Base-by-base conservation (phyloP, 2,329 filamentous ascomycete species). In the Aureobasidium vineae region DNA sequence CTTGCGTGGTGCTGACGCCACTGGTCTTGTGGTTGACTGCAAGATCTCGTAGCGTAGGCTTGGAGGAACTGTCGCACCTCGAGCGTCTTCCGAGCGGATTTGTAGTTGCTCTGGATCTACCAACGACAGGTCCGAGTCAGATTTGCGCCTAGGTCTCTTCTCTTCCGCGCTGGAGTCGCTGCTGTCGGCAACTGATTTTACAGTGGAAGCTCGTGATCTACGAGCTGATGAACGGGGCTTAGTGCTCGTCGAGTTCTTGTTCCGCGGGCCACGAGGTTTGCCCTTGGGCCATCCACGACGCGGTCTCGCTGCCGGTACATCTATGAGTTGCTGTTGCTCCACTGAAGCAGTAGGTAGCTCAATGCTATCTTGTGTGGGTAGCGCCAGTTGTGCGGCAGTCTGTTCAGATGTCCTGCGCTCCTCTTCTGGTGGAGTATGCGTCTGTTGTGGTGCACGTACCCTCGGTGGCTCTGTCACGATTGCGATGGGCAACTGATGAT, bases 191-290 rank as follows among this genome's bases (percentile, higher is more conserved):
- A 33, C 33, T 6, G 66, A 63, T 36, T 64, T 67, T 13, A 52
- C 60, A 5, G 65, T 60, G 8, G 66, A 67, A 5, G 66, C 59
- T n/a, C 66, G 57, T 33, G 52, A 57, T n/a, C 66, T 50, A 23
- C 60, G 60, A 2, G 65, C 52, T 23, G 66, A 15, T 10, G 43
- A 63, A 5, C 65, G 86, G 88, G 54, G 86, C 86, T 61, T 91
- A 84, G 67, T 54, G 16, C 36, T 43, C 1, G 45, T 57, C 28
- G 68, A 47, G 28, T 43, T 65, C 43, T 69, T 69, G 50, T 66
- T 68, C 23, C 66, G 54, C 31, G 79, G 71, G 10, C 76, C 77
- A 53, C 79, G 75, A 16, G 80, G 76, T 68, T 81, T 82, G 41
- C 79, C 79, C 70, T 81, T 82, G 15, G 79, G 78, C 78, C 77